Base-by-base conservation (phyloP, 306 rosid species). In the Hippophae rhamnoides region DNA sequence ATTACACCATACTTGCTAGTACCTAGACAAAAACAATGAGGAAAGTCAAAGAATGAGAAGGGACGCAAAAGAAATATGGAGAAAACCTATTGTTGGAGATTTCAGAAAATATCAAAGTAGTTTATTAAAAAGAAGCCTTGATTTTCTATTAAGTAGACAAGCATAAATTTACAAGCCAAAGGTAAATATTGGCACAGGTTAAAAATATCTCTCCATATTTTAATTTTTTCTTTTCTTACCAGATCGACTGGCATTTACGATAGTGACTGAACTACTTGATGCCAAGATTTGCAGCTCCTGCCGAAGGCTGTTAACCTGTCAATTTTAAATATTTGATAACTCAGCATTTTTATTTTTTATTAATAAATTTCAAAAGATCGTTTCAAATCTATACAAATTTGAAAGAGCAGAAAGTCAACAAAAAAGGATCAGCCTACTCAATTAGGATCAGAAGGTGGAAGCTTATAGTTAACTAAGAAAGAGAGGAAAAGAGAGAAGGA, bases 271-370 rank as follows among this genome's bases (percentile, higher is more conserved):
- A 64, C 81, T 64, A 63, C 70, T 82, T 65, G 83, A 72, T 48
- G 81, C 73, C 60, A 86, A 67, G 50, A 70, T 49, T 57, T 80
- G 79, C 60, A 93, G 70, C 75, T 86, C 89, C 65, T 82, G 67
- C 62, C 83, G 83, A 55, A 93, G 79, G 78, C 62, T 84, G 79
- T 79, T 63, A 71, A 93, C 95, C 99, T 93, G 89, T 41, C 75
- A 56, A 61, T 13, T 51, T 31, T 60, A 47, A 54, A 9, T 13
- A 42, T 2, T 13, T 40, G 55, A 12, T 59, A 59, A 57, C 43
- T 50, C 43, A 11, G 5, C 46, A 46, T 47, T 47, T 47, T 47
- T 47, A 47, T 47, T 9, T 47, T 46, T 13, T 9, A 47, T 13
- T 31, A 31, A 47, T 13, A 47, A 47, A 13, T 7, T 47, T 47